Base-by-base conservation (phyloP, 306 rosid species). In the Luffa acutangula region DNA sequence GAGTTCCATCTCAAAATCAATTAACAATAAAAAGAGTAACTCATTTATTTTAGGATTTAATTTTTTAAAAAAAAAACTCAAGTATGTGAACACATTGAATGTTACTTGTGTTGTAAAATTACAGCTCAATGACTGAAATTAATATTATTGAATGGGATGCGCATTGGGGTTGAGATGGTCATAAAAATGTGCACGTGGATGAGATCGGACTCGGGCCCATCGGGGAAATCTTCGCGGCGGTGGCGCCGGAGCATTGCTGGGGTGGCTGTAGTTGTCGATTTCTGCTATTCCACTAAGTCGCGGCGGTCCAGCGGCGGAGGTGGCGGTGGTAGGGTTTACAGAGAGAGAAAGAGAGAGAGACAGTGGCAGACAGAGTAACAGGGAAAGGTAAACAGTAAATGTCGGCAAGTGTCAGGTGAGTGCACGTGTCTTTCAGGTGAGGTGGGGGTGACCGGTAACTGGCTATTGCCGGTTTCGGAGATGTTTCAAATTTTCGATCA, bases 351-450 rank as follows among this genome's bases (percentile, higher is more conserved):
- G 34, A 64, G 4, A 64, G 11, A 63, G 20, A 14, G 43, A 65
- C 72, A 17, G 72, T 15, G 46, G 6, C 3, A 66, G 33, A 41
- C 11, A 0, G 34, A 34, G 13, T 1, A 34, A 14, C 15, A 25
- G 14, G 12, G 21, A 56, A 6, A 33, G 5, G 73, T 2, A 6
- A 42, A n/a, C 75, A 67, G 52, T 39, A 67, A 45, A 43, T 70
- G 76, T 70, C 76, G 76, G 76, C 56, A 67, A 8, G 76, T 70
- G 76, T 70, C 76, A 70, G 76, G 76, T 70, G 76, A 70, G 1
- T 6, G 76, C 76, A 70, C 9, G 76, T 70, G 76, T 25, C 34
- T 18, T 25, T 70, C 76, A 70, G 76, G 76, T 70, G 76, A 70
- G 25, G 33, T 25, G 4, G 45, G 8, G 20, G 18, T 59, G 65